Evolutionary conservation across 2,329 filamentous ascomycete genomes (phyloP), one percentile per base, ranked within the genome.

Genomic region (Colletotrichum destructivum): DNA sequence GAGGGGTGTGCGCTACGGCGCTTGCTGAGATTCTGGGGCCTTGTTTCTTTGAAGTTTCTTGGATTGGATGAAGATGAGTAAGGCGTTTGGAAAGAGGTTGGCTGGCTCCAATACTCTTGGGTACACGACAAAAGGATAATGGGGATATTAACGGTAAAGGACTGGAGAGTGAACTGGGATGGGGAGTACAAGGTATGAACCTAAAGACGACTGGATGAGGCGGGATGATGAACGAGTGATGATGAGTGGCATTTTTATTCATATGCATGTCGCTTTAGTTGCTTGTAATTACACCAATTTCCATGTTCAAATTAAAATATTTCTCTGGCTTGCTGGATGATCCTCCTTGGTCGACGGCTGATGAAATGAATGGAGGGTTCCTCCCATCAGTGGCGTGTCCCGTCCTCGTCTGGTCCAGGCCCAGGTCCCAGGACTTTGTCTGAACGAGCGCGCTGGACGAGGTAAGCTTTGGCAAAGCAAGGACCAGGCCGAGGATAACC

Each of bases 1-100:
- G 84, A 85, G 90, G 68, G 90, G 90, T 18, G 89, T 92, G 47
- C 82, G 86, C 72, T 91, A 92, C 68, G 84, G 85, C 23, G 84
- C 75, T 35, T 85, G 83, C 75, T 85, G 75, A 77, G 49, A 3
- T 16, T 16, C 13, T 13, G 2, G 21, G 15, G 23, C 12, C 8
- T 56, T 38, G 26, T 16, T 38, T 64, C 31, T 38, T 21, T 49
- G 2, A 15, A 23, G 9, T 56, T 6, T 35, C 23, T 55, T 21
- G 35, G 15, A 21, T 60, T 8, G 23, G 12, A 26, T 23, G 6
- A 23, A 16, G 23, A 4, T 16, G 51, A 8, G 26, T 11, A n/a
- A 23, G 35, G 31, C 13, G 52, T 54, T 60, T 38, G n/a, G 51
- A 5, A 49, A 16, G 56, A 31, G 13, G 15, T 31, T 44, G 62